Evolutionary conservation across 257 asterid species (phyloP), one percentile per base, ranked within the genome.

Genomic region (Datura wrightii): DNA sequence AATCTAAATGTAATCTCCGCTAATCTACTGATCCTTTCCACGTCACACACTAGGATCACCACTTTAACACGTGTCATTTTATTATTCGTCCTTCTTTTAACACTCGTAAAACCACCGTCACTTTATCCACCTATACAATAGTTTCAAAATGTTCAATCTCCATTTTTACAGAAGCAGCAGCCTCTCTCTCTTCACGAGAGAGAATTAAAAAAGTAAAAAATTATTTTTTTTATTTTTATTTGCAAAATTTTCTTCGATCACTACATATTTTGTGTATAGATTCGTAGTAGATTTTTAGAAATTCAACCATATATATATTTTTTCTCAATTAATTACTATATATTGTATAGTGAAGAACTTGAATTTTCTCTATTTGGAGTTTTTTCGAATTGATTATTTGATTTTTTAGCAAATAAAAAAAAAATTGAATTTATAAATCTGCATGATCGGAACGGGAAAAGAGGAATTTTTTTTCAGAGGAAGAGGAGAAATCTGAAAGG

Each of bases 371-470:
- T 39, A 39, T 39, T 54, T 53, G 56, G 56, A 52, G 15, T 10
- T 39, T 39, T 3, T 10, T 52, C 16, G 4, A 52, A 10, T 11
- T 52, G 56, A 53, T 53, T 53, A 10, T 53, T 3, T 53, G 4
- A 53, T 10, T 53, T 39, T 39, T 39, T 24, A 24, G 31, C 31
- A 24, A 39, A n/a, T n/a, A 4, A 39, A 4, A 39, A 39, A 39
- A 39, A 39, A 39, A 39, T 39, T 39, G 42, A 39, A 9, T 44
- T 9, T 71, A 48, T 44, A 48, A 74, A 48, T 72, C 42, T 74
- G 59, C 42, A 74, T 74, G 81, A 13, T 74, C 59, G 81, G 81
- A 48, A 48, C 81, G 19, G 60, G 1, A 14, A 74, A 74, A 74
- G 42, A 71, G 79, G 79, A 71, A 44, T 50, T 71, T 4, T 71